phyloP scores from a whole-genome alignment of 768 basidiomycete genomes.

The Exsudoporus frostii region DNA sequence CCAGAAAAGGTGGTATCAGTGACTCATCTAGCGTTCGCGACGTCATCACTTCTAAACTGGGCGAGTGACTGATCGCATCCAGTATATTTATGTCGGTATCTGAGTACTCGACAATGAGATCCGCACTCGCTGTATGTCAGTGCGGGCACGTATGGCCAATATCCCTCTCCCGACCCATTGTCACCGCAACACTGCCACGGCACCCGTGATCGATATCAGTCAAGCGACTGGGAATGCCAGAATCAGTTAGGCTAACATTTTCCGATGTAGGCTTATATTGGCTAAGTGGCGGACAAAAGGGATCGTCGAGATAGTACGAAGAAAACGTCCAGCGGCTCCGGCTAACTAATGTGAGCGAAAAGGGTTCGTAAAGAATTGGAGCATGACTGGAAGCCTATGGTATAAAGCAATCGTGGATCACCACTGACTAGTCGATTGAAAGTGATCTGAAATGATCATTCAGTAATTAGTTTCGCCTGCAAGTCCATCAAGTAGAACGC shows the following conservation, averaged over 20 bases:
- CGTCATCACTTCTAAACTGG: neutral
- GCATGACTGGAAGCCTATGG: neutral
- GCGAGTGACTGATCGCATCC: too few relatives aligned
- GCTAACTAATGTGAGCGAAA: neutral
- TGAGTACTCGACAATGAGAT: neutral
- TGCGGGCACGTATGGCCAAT: conserved; percentile 21
- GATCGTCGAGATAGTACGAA: neutral
- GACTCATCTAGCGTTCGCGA: neutral
- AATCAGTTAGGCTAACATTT: too few relatives aligned
- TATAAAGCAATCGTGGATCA: neutral
- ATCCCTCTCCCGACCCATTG: conserved; percentile 16
- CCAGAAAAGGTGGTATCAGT: too few relatives aligned
- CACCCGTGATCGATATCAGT: neutral
- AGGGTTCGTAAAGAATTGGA: neutral
- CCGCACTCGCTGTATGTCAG: neutral
- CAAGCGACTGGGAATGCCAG: neutral
- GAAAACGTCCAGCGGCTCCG: neutral
- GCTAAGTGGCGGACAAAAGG: neutral
- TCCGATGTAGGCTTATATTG: neutral
- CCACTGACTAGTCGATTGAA: neutral
- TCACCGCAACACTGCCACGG: conserved; percentile 4
- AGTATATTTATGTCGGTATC: too few relatives aligned
- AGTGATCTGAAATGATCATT: neutral
- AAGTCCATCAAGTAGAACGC: neutral
- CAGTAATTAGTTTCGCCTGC: neutral